Base-by-base conservation (phyloP, 805 yeast genomes). In the Cyberlindnera bimundalis region DNA sequence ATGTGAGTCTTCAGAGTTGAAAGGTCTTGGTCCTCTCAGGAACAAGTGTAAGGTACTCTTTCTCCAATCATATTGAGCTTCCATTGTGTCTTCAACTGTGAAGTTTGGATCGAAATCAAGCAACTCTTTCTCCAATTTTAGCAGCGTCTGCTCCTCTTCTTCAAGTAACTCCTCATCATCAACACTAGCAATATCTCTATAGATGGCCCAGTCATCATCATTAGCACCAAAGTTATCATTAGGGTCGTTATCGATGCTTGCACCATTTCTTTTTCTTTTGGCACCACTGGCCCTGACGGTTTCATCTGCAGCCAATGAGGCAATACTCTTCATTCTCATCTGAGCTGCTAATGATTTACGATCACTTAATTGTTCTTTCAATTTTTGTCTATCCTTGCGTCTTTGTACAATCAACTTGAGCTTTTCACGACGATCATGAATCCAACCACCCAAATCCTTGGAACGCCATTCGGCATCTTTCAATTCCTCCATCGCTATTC, bases 121-220 rank as follows among this genome's bases (percentile, higher is more conserved):
- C 37, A 93, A 70, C 49, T 82, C 81, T 45, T 77, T 82, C 61
- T 91, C 97, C 26, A 93, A 52, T 16, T 70, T 73, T 18, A 76
- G 59, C 21, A 85, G 71, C 36, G 68, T 68, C 33, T 72, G 73
- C 40, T 79, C 78, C 45, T 84, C 90, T 39, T 79, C 86, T 43
- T 84, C 96, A 46, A 85, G 82, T 25, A 77, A 76, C 51, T 88
- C 96, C 44, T 83, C 89, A 50, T 89, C 86, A 19, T 81, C 82
- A 14, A 72, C 81, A 47, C 75, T 78, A 15, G 87, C 77, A 42
- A 89, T 84, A 56, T 87, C 93, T 53, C 93, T 75, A 59, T 91
- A 91, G 14, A 88, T 81, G 17, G 84, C 78, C 97, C 97, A 91
- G 62, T 93, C 99, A 41, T 85, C 96, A 58, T 91, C 98, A 55